Evolutionary conservation across 2,329 filamentous ascomycete genomes (phyloP).

Genomic region (Verticillium nubilum): DNA sequence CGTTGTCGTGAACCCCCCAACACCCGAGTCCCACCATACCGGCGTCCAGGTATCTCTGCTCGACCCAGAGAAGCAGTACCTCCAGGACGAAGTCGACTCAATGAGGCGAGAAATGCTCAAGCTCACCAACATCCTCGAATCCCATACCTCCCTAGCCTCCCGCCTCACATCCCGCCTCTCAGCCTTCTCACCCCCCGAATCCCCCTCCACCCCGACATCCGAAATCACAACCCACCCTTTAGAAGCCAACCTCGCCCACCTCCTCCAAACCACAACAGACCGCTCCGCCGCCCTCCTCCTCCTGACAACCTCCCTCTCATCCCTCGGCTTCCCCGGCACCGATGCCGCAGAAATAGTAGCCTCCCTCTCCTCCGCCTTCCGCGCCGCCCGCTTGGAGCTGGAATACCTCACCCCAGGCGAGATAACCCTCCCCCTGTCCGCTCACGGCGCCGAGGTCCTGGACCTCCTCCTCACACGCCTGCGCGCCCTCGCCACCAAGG

Average conservation of each 20-base stretch:
- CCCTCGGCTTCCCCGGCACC: constrained; percentile 44
- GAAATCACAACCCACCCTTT: constrained; percentile 21
- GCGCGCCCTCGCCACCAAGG: constrained; percentile 39
- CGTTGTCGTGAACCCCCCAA: constrained; percentile 5
- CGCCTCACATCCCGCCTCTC: constrained; percentile 31
- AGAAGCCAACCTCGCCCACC: constrained; percentile 34
- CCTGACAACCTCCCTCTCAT: constrained; percentile 37
- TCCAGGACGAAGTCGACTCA: constrained; percentile 42
- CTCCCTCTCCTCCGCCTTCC: constrained; percentile 43
- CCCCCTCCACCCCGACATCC: constrained; percentile 5
- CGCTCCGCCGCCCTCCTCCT: constrained; percentile 39
- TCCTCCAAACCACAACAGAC: constrained; percentile 42
- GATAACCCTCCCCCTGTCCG: constrained; percentile 43
- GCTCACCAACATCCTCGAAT: constrained; percentile 40
- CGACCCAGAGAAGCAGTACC: constrained; percentile 33
- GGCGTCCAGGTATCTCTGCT: constrained; percentile 34
- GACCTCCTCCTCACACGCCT: constrained; percentile 48
- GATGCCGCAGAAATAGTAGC: constrained; percentile 44
- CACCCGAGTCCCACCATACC: constrained; percentile 24
- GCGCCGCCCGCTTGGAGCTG: constrained; percentile 52
- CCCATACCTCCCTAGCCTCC: constrained; percentile 35
- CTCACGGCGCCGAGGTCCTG: constrained; percentile 49
- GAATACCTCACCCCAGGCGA: constrained; percentile 59
- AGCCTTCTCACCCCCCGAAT: constrained; percentile 16
- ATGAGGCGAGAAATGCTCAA: constrained; percentile 43